These are phyloP conservation scores for Lolium multiflorum DNA, from an alignment of 176 grass and related monocot species.

Conservation along the genomic window DNA sequence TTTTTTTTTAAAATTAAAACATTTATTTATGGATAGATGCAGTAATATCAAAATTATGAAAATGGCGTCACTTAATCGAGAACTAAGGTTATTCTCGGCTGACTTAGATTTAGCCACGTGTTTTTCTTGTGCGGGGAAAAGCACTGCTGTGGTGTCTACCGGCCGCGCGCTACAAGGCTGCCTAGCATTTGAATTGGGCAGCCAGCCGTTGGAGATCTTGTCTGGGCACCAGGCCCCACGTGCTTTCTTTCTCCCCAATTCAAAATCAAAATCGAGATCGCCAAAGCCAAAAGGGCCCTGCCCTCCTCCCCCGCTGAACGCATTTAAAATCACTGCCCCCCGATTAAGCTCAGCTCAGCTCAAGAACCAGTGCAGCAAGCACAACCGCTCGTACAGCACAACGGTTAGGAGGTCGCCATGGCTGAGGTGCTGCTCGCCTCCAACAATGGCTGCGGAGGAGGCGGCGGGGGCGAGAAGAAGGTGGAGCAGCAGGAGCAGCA, in stretches of 20 bases:
- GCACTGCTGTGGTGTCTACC: background rate
- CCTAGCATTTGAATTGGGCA: background rate
- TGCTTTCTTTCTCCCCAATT: background rate
- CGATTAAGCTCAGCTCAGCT: background rate
- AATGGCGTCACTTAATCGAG: no score
- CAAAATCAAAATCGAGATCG: conserved; percentile 26
- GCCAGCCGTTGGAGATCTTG: conserved; percentile 23
- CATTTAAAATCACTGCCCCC: conserved; percentile 12
- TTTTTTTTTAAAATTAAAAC: no score
- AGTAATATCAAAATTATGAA: no score
- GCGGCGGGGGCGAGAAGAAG: conserved; percentile 1
- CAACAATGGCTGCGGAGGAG: background rate
- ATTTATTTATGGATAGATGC: no score
- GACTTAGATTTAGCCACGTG: no score
- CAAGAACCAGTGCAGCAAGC: background rate
- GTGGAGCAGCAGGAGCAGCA: background rate
- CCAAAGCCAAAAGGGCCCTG: background rate
- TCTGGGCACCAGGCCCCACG: background rate
- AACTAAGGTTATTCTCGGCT: no score
- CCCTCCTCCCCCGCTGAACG: background rate
- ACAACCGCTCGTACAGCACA: background rate
- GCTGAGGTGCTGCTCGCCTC: conserved; percentile 5
- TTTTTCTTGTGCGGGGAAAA: no score
- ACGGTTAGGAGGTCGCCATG: background rate
- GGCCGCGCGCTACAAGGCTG: background rate